These are phyloP conservation scores for Anaeromyces robustus DNA, from an alignment of 192 early-diverging fungal species.

Conservation along the genomic window DNA sequence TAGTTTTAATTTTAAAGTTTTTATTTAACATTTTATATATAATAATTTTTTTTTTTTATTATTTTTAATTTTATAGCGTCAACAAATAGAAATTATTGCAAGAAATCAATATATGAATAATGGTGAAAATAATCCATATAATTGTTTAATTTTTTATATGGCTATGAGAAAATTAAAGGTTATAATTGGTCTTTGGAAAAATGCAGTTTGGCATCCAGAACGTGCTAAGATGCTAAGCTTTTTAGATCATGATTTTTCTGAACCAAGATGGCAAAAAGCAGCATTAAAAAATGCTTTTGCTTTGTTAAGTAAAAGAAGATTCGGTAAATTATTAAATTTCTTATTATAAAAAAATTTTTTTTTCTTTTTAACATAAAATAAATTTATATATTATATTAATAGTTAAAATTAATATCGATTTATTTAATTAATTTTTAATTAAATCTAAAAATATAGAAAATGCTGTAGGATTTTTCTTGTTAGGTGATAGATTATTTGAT, in stretches of 20 bases:
- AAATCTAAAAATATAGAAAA: conserved; percentile 46
- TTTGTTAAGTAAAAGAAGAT: conserved; percentile 85
- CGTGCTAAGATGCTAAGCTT: conserved; percentile 79
- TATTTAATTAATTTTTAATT: conserved; percentile 1
- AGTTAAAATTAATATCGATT: no score
- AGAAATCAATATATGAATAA: conserved; percentile 67
- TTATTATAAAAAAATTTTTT: background rate
- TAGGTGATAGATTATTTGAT: conserved; percentile 74
- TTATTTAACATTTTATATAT: no score
- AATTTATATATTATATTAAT: background rate
- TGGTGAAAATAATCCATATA: conserved; percentile 68
- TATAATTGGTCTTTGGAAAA: conserved; percentile 77
- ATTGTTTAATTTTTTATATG: conserved; percentile 76
- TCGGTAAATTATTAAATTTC: conserved; percentile 31
- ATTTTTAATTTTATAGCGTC: no score
- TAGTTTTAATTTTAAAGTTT: no score
- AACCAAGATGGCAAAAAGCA: conserved; percentile 77
- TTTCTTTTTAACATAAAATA: background rate
- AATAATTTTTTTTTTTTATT: no score
- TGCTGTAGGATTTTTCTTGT: conserved; percentile 88
- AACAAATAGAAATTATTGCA: conserved; percentile 71
- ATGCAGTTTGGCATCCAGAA: conserved; percentile 64
- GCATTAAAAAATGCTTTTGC: conserved; percentile 98
- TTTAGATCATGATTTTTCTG: conserved; percentile 79
- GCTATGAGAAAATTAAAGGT: conserved; percentile 82